Evolutionary conservation across 768 basidiomycete species (phyloP).

Genomic region (Boletus reticuloceps): DNA sequence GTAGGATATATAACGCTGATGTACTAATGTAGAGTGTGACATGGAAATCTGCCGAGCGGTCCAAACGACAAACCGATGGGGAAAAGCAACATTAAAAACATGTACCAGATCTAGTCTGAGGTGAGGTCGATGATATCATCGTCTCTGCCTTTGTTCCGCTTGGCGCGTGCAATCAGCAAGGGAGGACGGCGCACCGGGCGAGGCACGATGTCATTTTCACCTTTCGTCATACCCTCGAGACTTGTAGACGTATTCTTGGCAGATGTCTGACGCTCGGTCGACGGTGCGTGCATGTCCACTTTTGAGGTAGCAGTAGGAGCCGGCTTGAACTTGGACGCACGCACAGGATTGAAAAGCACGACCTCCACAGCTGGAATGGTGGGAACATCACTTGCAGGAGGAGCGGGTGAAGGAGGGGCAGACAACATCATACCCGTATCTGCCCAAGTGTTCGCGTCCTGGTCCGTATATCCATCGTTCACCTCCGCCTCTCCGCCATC

Average conservation of each 20-base stretch:
- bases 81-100: not conserved
- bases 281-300: not conserved
- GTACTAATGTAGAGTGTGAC: too few species aligned
- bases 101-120: constrained; percentile 18
- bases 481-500: not conserved
- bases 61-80: not conserved
- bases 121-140: constrained; percentile 43
- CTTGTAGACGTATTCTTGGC: not conserved
- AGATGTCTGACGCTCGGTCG: not conserved
- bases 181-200: constrained; percentile 5
- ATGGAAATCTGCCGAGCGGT: not conserved
- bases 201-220: not conserved
- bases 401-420: constrained; percentile 17
- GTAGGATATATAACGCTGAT: too few species aligned
- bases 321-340: constrained; percentile 20
- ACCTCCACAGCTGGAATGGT: not conserved
- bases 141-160: constrained; percentile 2
- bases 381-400: not conserved
- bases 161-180: constrained; percentile 24
- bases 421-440: constrained; percentile 28
- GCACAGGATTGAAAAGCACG: not conserved
- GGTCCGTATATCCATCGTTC: not conserved
- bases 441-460: constrained; percentile 9
- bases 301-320: not conserved
- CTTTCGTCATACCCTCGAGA: not conserved